Evolutionary conservation across 2,329 filamentous ascomycete genomes (phyloP).

Genomic region (Fusarium redolens): DNA sequence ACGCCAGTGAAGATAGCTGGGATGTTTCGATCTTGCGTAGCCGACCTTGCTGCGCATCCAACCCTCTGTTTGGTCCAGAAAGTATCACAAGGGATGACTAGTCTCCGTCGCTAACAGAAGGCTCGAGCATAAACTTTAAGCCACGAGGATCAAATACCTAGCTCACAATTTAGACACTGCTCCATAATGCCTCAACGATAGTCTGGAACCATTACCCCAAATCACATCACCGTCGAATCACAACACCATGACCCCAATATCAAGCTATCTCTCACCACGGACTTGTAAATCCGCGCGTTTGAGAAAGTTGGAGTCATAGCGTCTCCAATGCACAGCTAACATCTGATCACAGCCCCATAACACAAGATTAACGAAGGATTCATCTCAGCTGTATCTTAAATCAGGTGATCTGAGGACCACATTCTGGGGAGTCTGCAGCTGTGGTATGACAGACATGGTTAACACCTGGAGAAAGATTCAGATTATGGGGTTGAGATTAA

Average conservation of each 20-base stretch:
- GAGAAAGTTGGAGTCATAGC: background rate
- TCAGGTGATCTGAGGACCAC: slow-evolving; percentile 4
- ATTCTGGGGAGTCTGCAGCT: background rate
- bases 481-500: background rate
- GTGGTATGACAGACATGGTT: slow-evolving; percentile 18
- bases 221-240: background rate
- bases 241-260: background rate
- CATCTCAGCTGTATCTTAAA: slow-evolving; percentile 14
- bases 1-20: background rate
- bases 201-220: background rate
- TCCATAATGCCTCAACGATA: background rate
- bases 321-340: background rate
- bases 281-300: background rate
- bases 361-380: slow-evolving; percentile 31
- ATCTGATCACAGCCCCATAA: slow-evolving; percentile 12
- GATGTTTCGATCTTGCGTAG: background rate
- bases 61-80: background rate
- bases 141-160: background rate
- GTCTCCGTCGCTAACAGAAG: background rate
- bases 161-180: background rate
- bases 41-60: no score
- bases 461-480: background rate
- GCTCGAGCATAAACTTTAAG: background rate
- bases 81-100: background rate
- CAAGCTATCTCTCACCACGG: background rate